Base-by-base conservation (phyloP, 2,329 filamentous ascomycete genomes). In the Hirsutella thompsonii region DNA sequence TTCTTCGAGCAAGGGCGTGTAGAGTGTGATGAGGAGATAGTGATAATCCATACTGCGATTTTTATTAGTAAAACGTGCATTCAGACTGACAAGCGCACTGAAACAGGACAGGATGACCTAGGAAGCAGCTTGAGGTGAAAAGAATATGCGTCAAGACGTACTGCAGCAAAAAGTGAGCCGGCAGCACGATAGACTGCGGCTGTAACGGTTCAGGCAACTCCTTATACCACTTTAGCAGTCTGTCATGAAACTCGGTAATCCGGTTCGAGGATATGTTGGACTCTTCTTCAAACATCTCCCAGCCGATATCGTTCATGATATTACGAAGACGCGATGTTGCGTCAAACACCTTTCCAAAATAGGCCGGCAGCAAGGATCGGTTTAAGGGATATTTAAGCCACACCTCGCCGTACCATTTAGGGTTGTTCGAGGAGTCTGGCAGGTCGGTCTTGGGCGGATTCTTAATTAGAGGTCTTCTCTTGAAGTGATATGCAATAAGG, bases 151-250 rank as follows among this genome's bases (percentile, higher is more conserved):
- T n/a, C n/a, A n/a, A n/a, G 11, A 26, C 60, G 50, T 45, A 63
- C 59, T 64, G 60, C 30, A 62, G 41, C 21, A 59, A 57, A 2
- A 64, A 36, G 19, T 64, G 60, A 1, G 49, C 52, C 5, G 61
- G 60, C 14, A 60, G 45, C 0, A 52, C 57, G 2, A 62, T 58
- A 1, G 46, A 44, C 19, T 38, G 50, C 6, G 61, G 49, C n/a
- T 39, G 37, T 0, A 64, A 44, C 3, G 49, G 44, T 4, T 28
- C 37, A 2, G 56, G 52, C 5, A 63, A 40, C 26, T 5, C 33
- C 1, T 43, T 34, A 29, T 54, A 58, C 61, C 61, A 64, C 3
- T 5, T 9, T 13, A 45, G 34, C 1, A 62, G 36, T 16, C 43
- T 48, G 3, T 16, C 11, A 9, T 42, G 45, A 9, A 57, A 47